Evolutionary conservation across 2,329 filamentous ascomycete species (phyloP), one percentile per base, ranked within the genome.

Genomic region (Penicillium sclerotigenum): DNA sequence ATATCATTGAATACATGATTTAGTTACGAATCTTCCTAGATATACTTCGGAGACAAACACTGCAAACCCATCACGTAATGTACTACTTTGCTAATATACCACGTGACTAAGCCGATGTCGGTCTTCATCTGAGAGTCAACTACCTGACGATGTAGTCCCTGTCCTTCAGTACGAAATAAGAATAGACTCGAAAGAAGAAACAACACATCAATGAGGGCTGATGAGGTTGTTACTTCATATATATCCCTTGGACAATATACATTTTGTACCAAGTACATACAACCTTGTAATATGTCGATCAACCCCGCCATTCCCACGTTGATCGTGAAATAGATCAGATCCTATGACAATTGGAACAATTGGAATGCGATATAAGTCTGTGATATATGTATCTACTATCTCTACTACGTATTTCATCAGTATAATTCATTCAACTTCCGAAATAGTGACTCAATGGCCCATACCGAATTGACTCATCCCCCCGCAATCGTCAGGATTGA

Each of bases 401-500:
- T n/a, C n/a, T n/a, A n/a, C 6, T 45, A 22, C 4, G 5, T 31
- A 20, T 24, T 1, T 16, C 11, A 1, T n/a, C 18, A 6, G 18
- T 22, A 7, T 0, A 16, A 22, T 0, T 18, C n/a, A 22, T 42
- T 48, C 33, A 36, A 26, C 4, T 8, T 36, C 10, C 14, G 60
- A 40, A n/a, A 6, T 28, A 34, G n/a, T 54, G 36, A 49, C 34
- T 43, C 36, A 53, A 41, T 18, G 13, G 14, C 14, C 28, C 26
- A 31, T 52, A 24, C n/a, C 9, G 16, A 26, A 50, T 37, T 57
- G 53, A 59, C 57, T 60, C 58, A 57, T 60, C 59, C 61, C 60
- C 61, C 61, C 61, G 51, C 61, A 51, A 62, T 59, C 40, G 38
- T 47, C 49, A 54, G 31, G 45, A 55, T 51, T 52, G 31, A n/a